Percentiles rank a stretch among this genome's conserved stretches.
Conservation (phyloP, 2,329 filamentous ascomycete genomes). For the Fusarium miscanthi region DNA sequence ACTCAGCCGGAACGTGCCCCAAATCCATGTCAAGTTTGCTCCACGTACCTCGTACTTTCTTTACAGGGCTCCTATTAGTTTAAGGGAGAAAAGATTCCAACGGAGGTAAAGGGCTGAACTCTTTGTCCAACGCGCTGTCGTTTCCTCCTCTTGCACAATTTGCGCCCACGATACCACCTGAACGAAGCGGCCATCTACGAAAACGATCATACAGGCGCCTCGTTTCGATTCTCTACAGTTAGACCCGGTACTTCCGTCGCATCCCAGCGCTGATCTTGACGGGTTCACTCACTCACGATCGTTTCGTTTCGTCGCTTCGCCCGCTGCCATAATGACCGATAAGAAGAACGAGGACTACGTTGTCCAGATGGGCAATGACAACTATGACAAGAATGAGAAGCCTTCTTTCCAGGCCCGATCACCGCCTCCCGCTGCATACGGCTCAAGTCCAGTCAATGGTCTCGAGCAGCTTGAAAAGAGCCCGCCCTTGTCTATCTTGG, state of each 20-base stretch:
- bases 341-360: conserved; percentile 88
- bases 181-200: neutral
- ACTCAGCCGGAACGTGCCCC: conserved; percentile 28
- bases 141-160: conserved; percentile 7
- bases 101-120: conserved; percentile 2
- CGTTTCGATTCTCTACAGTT: conserved; percentile 14
- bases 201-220: conserved; percentile 1
- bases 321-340: conserved; percentile 73
- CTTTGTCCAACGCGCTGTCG: neutral
- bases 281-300: conserved; percentile 6
- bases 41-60: conserved; percentile 18
- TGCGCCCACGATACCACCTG: neutral
- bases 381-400: conserved; percentile 61
- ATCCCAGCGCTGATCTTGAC: conserved; percentile 28
- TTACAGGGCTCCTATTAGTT: conserved; percentile 9
- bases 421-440: conserved; percentile 30
- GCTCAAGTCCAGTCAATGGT: conserved; percentile 16
- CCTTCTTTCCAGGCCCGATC: conserved; percentile 59
- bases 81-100: conserved; percentile 37
- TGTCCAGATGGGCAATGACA: conserved; percentile 74
- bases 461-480: conserved; percentile 72
- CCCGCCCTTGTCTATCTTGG: conserved; percentile 81
- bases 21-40: conserved; percentile 17
- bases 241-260: conserved; percentile 21
- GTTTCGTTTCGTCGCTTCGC: conserved; percentile 43